Evolutionary conservation across 75 land plant genomes (phyloP), one percentile per base, ranked within the genome.

Genomic region (Pinus albicaulis): DNA sequence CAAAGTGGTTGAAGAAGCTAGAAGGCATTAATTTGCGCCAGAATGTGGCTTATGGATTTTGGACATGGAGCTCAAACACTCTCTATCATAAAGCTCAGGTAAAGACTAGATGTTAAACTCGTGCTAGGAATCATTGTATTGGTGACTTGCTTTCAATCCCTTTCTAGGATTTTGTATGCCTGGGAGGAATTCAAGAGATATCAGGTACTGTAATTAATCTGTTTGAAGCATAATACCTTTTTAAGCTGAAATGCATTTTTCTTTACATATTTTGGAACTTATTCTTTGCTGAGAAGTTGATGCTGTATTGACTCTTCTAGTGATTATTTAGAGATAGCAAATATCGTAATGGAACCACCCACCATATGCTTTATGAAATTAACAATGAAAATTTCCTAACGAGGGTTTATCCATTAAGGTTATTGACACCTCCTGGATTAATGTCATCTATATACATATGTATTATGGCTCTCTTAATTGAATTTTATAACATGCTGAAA

Each of bases 11-110:
- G 68, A 77, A 85, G 70, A 89, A 86, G 77, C 73, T 95, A 59
- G 89, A 83, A 71, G 87, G 82, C 59, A 76, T 95, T 74, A 93
- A 89, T 81, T 84, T 91, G 73, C 89, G 98, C 31, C 98, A 95
- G 76, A 89, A 84, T 84, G 83, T 90, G 56, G 96, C 94, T 24
- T 91, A 88, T 87, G 98, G 98, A 60, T 82, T 91, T 61, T 93
- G 98, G 92, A 95, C 77, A 55, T 82, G 90, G 70, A 91, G 93
- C 86, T 89, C 92, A 52, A 89, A 88, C 61, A 83, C 85, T 76
- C 86, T 95, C 48, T 95, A 93, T 72, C 88, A 95, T 79, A 82
- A 87, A 23, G 93, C 94, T 34, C 96, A 93, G 91, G 98, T 95
- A 31, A 19, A 73, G 31, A 13, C 36, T 26, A 55, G 22, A 57